Base-by-base conservation (phyloP, 495 filamentous ascomycete species). In the Cudoniella acicularis region DNA sequence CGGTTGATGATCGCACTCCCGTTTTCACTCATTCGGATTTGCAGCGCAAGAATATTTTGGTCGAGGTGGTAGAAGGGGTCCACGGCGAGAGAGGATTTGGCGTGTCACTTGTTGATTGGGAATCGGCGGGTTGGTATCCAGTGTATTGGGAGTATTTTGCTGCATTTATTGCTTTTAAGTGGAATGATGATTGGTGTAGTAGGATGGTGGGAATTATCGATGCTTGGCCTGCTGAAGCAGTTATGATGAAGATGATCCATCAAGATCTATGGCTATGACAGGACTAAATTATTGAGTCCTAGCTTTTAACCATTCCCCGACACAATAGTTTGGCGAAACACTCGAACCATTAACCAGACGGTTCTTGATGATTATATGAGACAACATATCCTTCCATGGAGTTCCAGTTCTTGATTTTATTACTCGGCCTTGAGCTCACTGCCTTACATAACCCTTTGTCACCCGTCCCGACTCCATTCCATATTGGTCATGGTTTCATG, bases 11-110 rank as follows among this genome's bases (percentile, higher is more conserved):
- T 4, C 1, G 54, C 18, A 48, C 8, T 6, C 52, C 52, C 36
- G 40, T 55, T 4, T 55, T 55, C 41, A 55, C 52, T 21, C 52
- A 55, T 18, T 43, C 25, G 9, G 52, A 55, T 30, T 18, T 55
- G n/a, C 52, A 55, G 20, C 52, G 52, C 18, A 55, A 55, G 40
- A 43, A 22, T 11, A 46, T 55, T 25, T 6, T 46, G 18, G 25
- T 55, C 13, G n/a, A 55, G 22, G 18, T 45, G 41, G 40, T 45
- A 46, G 36, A 41, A 16, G 36, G 8, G 36, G 36, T 9, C 10
- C 45, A 10, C 18, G 45, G 45, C 6, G 10, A 21, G 45, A 11
- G 20, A 48, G 45, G 8, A 11, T 11, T 13, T 48, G 8, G 20
- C 18, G 45, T 48, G 6, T 48, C 45, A 20, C 45, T 48, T 13